Percentiles rank a stretch among this genome's conserved stretches.
Conservation (phyloP, 129 eudicot species). For the Logfia minima region DNA sequence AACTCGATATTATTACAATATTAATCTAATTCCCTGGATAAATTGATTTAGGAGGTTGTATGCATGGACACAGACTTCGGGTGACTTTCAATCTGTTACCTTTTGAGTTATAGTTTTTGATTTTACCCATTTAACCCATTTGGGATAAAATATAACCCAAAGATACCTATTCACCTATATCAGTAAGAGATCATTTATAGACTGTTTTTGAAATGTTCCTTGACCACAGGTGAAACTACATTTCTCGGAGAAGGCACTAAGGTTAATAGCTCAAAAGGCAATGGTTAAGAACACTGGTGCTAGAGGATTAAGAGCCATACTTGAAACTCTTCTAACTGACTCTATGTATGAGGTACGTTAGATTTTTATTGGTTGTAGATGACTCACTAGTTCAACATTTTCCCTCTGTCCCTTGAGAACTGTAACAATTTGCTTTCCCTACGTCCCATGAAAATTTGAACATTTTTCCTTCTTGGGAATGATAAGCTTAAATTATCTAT, state of each 20-base stretch:
- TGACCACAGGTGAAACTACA: slow-evolving; percentile 76
- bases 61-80: neutral
- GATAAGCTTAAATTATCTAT: too few relatives aligned
- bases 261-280: slow-evolving; percentile 78
- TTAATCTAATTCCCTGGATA: too few relatives aligned
- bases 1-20: too few relatives aligned
- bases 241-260: slow-evolving; percentile 68
- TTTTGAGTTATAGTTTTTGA: too few relatives aligned
- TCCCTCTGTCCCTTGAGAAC: too few relatives aligned
- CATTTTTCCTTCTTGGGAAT: too few relatives aligned
- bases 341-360: slow-evolving; percentile 90
- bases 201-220: neutral
- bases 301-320: slow-evolving; percentile 85
- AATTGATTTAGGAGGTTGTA: too few relatives aligned
- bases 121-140: neutral
- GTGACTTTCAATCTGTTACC: neutral
- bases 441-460: too few relatives aligned
- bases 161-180: too few relatives aligned
- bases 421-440: too few relatives aligned
- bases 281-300: slow-evolving; percentile 92
- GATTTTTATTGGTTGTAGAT: neutral
- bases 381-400: too few relatives aligned
- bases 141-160: neutral
- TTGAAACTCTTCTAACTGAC: slow-evolving; percentile 81
- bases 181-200: too few relatives aligned